Percentiles rank a stretch among this genome's conserved stretches.
phyloP scores from a whole-genome alignment of 2,329 filamentous ascomycete genomes.

The Sarocladium oryzae region DNA sequence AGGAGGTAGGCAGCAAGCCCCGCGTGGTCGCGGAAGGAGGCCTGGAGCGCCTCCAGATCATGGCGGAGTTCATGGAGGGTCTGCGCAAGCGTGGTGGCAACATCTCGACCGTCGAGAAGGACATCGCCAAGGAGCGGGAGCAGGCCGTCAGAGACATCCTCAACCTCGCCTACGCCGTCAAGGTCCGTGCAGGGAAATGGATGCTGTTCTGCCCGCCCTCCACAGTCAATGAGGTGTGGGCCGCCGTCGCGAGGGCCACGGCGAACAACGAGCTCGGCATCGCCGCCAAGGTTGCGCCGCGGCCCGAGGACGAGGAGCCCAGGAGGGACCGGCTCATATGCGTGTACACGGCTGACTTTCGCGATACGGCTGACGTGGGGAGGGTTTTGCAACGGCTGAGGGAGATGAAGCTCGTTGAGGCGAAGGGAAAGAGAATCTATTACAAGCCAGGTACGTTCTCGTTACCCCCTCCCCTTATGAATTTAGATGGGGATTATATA shows the following conservation, averaged over 20 bases:
- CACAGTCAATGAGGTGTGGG: conserved; percentile 60
- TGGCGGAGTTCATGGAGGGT: conserved; percentile 40
- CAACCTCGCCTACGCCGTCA: conserved; percentile 50
- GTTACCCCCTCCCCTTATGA: background rate
- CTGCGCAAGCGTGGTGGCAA: conserved; percentile 27
- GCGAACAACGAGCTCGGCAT: conserved; percentile 64
- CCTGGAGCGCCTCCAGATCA: conserved; percentile 39
- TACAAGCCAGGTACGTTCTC: conserved; percentile 64
- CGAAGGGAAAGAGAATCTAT: conserved; percentile 50
- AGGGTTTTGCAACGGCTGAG: conserved; percentile 59
- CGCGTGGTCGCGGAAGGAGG: conserved; percentile 47
- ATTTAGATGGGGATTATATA: no score
- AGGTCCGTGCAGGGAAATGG: conserved; percentile 67
- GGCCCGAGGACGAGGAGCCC: conserved; percentile 32
- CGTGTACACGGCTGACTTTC: conserved; percentile 72
- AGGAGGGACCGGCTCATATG: conserved; percentile 56
- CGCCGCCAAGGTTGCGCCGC: conserved; percentile 63
- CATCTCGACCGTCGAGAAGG: conserved; percentile 27
- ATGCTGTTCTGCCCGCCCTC: conserved; percentile 58
- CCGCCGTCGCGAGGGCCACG: conserved; percentile 58
- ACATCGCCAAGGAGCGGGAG: conserved; percentile 44
- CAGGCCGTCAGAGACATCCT: conserved; percentile 50
- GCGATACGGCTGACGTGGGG: conserved; percentile 59
- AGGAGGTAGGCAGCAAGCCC: conserved; percentile 38
- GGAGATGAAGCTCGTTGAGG: conserved; percentile 52